Base-by-base conservation (phyloP, 2,329 filamentous ascomycete species). In the Daldinia eschscholtzii region DNA sequence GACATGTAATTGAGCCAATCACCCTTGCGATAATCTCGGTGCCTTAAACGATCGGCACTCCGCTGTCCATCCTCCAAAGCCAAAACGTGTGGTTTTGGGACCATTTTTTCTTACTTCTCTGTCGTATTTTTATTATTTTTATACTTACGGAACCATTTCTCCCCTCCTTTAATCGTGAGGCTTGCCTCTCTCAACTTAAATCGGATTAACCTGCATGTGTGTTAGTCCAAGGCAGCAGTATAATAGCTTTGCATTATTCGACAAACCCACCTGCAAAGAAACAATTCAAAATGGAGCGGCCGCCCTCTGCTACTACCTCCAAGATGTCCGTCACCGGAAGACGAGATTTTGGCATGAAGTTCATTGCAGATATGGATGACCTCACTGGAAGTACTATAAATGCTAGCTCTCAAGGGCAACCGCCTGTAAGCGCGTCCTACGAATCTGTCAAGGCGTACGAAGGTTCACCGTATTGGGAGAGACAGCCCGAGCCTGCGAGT, bases 281-380 rank as follows among this genome's bases (percentile, higher is more conserved):
- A 6, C 15, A 13, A 33, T 52, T 55, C 61, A 53, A 41, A 35
- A 63, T 61, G 57, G 65, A 65, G n/a, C 61, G 69, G 13, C 65
- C 71, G 6, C 55, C 55, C 6, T 72, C 71, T 12, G 70, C 63
- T 37, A 73, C 71, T 3, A 73, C 71, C 3, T 72, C 71, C 15
- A 61, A 60, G 15, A 48, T 71, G 28, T 72, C 71, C 3, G 18
- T 72, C 39, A 69, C 70, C 6, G 71, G 67, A 10, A 62, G 59
- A 39, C 67, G 71, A 23, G 71, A 72, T 53, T 73, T 63, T 46
- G 65, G 70, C 10, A 61, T 73, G 53, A 73, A 71, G 44, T 73
- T 72, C 46, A 66, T 72, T 1, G 59, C 64, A 2, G 52, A 42
- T 13, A 46, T 65, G 15, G 70, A 72, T 6, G 67, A 69, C 12